Base-by-base conservation (phyloP, 1,284 basidiomycete species). In the Leccinum glutinopallens region DNA sequence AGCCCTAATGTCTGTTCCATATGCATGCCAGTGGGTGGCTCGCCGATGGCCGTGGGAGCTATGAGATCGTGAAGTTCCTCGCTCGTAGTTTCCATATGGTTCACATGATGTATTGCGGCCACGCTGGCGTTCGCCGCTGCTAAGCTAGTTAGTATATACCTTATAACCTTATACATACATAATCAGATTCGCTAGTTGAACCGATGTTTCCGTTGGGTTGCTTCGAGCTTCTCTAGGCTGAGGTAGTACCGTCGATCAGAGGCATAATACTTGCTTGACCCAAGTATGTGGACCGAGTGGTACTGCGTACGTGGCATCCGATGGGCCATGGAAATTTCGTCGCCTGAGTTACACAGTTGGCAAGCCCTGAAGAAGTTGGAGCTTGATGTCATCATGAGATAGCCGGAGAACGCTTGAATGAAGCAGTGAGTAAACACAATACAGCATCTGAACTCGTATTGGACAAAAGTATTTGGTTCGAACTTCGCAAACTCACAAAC, bases 1-100 rank as follows among this genome's bases (percentile, higher is more conserved):
- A 89, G 86, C 73, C 84, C 85, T 32, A 81, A 81, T 33, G 75
- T 73, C 63, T 92, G 91, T 68, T 78, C 78, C 3, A 83, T 25
- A 25, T 51, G 49, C 49, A 51, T 15, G 49, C 46, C 46, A 85
- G 67, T 92, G 90, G 57, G 66, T 70, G n/a, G 67, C 72, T 61
- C 62, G 12, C 59, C 60, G 4, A 29, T 73, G 5, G 12, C 63
- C 4, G 64, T 75, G 51, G 66, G 69, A 51, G 60, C 60, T 4
- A 71, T 75, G 72, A 60, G 43, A 58, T 69, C 66, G 15, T 76
- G 46, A 72, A 60, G 7, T 29, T 37, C 17, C 25, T 37, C 59
- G 37, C 35, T 51, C 8, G 32, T 7, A 22, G 22, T 41, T 25
- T 8, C 49, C 33, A 13, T 49, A 58, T 64, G 35, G 53, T 63